These are phyloP conservation scores for Begonia peltatifolia DNA, from an alignment of 306 rosid genomes.

Conservation along the genomic window DNA sequence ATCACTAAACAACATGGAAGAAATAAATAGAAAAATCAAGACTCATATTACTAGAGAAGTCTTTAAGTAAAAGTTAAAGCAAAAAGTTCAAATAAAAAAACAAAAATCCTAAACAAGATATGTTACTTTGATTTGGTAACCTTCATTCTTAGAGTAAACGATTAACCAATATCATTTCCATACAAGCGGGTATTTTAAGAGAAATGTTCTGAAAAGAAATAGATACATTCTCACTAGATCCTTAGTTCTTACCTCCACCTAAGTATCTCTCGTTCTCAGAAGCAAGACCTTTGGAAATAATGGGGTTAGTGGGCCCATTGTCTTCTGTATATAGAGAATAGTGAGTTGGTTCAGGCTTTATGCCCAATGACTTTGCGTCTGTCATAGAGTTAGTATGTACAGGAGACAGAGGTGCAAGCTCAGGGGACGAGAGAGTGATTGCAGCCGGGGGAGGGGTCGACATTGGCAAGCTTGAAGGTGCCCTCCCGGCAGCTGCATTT, in stretches of 20 bases:
- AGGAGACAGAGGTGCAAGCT: constrained; percentile 77
- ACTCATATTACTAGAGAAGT: too few relatives aligned
- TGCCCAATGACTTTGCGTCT: constrained; percentile 48
- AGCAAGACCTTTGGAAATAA: constrained; percentile 45
- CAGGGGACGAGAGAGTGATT: constrained; percentile 66
- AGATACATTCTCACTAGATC: neutral
- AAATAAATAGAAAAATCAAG: too few relatives aligned
- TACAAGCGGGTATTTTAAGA: neutral
- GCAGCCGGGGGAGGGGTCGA: constrained; percentile 94
- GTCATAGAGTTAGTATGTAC: constrained; percentile 61
- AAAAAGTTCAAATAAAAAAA: too few relatives aligned
- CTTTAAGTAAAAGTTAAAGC: too few relatives aligned
- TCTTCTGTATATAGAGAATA: constrained; percentile 70
- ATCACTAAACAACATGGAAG: too few relatives aligned
- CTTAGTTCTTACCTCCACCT: constrained; percentile 52
- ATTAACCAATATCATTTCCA: too few relatives aligned
- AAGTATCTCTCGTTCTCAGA: constrained; percentile 74
- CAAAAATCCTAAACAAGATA: too few relatives aligned
- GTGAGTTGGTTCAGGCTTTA: constrained; percentile 66
- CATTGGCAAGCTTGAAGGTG: constrained; percentile 86
- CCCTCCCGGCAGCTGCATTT: constrained; percentile 97
- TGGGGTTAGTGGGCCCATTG: constrained; percentile 33
- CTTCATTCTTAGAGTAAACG: too few relatives aligned
- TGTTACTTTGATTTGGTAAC: too few relatives aligned
- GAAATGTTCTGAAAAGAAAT: neutral